These are phyloP conservation scores for Fragaria vesca DNA, from an alignment of 306 rosid genomes.

Conservation along the genomic window DNA sequence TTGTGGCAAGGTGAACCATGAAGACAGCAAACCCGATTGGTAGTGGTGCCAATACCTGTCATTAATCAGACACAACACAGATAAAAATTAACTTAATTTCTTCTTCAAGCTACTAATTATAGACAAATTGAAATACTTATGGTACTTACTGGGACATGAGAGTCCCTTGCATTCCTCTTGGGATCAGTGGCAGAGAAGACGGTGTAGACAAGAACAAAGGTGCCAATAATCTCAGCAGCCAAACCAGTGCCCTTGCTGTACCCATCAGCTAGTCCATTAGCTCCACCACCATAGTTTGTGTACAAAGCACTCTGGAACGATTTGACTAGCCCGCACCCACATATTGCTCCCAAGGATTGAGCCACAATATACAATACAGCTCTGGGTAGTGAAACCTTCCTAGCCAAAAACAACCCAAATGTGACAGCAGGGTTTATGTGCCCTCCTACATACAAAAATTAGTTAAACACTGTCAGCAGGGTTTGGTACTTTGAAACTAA, in stretches of 20 bases:
- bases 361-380: conserved; percentile 41
- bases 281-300: conserved; percentile 42
- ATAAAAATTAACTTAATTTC: no score
- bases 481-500: no score
- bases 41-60: conserved; percentile 48
- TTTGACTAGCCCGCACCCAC: conserved; percentile 47
- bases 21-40: conserved; percentile 56
- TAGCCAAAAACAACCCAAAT: conserved; percentile 41
- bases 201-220: conserved; percentile 53
- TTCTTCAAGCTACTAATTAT: no score
- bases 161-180: conserved; percentile 43
- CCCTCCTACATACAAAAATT: conserved; percentile 29
- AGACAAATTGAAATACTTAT: no score
- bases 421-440: conserved; percentile 56
- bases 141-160: conserved; percentile 41
- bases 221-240: conserved; percentile 48
- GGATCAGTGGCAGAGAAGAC: conserved; percentile 60
- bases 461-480: neutral
- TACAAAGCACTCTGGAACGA: conserved; percentile 32
- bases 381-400: conserved; percentile 44
- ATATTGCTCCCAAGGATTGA: conserved; percentile 46
- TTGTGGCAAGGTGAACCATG: conserved; percentile 49
- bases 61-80: neutral
- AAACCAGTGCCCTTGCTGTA: conserved; percentile 42
- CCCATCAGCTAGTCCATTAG: conserved; percentile 29